A percentile compares a stretch with the other conserved stretches of the same genome.
These are phyloP conservation scores for Naematelia encephala DNA, from an alignment of 768 basidiomycete genomes.

Conservation along the genomic window DNA sequence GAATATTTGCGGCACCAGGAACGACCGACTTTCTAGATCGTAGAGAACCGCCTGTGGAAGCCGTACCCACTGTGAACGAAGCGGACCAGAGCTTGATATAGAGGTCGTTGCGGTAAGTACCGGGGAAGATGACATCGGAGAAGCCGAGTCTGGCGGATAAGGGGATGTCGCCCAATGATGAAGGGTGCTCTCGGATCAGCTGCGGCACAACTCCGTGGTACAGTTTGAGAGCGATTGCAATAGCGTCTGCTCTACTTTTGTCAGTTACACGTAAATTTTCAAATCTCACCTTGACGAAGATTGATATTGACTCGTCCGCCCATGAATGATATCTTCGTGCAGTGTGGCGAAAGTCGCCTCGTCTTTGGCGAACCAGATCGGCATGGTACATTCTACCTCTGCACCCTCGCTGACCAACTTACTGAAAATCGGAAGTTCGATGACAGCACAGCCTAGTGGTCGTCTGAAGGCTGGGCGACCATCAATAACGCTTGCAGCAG, in stretches of 20 bases:
- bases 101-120: constrained; percentile 85
- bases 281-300: constrained; percentile 25
- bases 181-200: constrained; percentile 77
- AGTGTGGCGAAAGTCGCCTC: constrained; percentile 87
- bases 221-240: constrained; percentile 78
- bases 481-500: constrained; percentile 13
- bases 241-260: constrained; percentile 71
- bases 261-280: not conserved
- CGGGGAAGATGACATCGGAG: constrained; percentile 92
- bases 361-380: constrained; percentile 76
- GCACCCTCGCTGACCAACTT: constrained; percentile 64
- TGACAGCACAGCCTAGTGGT: constrained; percentile 92
- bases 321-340: constrained; percentile 88
- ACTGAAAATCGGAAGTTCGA: constrained; percentile 74
- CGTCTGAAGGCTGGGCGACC: constrained; percentile 59
- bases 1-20: constrained; percentile 61
- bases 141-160: constrained; percentile 85
- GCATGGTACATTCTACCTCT: constrained; percentile 78
- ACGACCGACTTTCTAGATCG: constrained; percentile 32
- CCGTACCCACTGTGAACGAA: constrained; percentile 63
- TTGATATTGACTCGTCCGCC: constrained; percentile 51
- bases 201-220: constrained; percentile 77
- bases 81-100: constrained; percentile 96
- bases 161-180: constrained; percentile 74
- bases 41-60: constrained; percentile 27